These are phyloP conservation scores for Prunus kanzakura DNA, from an alignment of 306 rosid species.

Conservation along the genomic window DNA sequence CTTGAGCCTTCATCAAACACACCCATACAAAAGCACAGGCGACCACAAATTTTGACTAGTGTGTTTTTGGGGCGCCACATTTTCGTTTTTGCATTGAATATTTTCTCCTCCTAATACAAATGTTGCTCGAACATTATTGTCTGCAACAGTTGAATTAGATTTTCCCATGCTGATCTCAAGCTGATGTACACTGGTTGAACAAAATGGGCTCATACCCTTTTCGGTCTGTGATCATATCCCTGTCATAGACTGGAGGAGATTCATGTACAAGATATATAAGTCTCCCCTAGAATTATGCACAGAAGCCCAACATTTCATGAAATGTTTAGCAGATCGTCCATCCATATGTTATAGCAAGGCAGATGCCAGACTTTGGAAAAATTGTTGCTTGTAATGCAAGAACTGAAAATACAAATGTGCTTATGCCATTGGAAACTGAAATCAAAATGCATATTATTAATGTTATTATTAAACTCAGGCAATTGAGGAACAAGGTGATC, in stretches of 20 bases:
- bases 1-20: conserved; percentile 12
- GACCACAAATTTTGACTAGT: conserved; percentile 33
- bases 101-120: conserved; percentile 4
- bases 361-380: conserved; percentile 26
- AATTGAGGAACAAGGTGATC: conserved; percentile 27
- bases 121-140: conserved; percentile 18
- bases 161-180: background rate
- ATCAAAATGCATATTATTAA: background rate
- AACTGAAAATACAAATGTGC: conserved; percentile 12
- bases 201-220: conserved; percentile 6
- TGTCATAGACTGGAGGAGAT: conserved; percentile 1
- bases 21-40: conserved; percentile 35
- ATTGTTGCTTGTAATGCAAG: conserved; percentile 30
- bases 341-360: conserved; percentile 24
- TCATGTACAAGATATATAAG: background rate
- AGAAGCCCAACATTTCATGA: conserved; percentile 39
- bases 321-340: conserved; percentile 23
- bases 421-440: background rate
- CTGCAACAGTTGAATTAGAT: background rate
- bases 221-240: conserved; percentile 4
- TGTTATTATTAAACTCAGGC: background rate
- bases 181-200: background rate
- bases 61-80: background rate
- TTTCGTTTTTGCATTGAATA: background rate
- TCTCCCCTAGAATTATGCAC: background rate